Base-by-base conservation (phyloP, 1,139 yeast genomes). In the Pichia sp. region DNA sequence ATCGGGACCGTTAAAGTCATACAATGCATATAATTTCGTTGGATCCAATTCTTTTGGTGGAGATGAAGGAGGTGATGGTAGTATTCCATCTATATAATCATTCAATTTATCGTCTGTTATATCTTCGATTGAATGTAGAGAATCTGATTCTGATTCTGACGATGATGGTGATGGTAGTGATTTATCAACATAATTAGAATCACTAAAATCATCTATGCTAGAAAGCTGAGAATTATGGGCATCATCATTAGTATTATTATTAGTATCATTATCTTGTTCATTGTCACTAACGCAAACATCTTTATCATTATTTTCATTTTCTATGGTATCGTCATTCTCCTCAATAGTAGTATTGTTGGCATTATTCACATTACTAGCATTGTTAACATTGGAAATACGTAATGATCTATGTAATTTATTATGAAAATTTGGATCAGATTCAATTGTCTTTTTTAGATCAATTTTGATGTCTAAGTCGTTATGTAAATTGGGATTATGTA, bases 1-100 rank as follows among this genome's bases (percentile, higher is more conserved):
- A 63, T 91, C 97, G 5, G 96, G 95, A 0, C 98, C 99, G 42
- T 77, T 77, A 62, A 93, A 91, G 52, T 91, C 90, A 62, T 86
- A 88, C 41, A 91, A 71, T 0, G 97, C 97, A 65, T 90, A 91
- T 43, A 91, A 73, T 64, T 86, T 85, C 53, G 79, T 86, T 8
- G 96, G 96, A 64, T 88, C 93, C 53, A 91, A 71, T 60, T 89
- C 96, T 52, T 81, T 79, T 31, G 95, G 93, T 1, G 95, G 95
- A 11, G 88, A 82, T 31, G 90, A 70, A 1, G 96, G 95, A 3
- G 90, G 84, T 34, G 84, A 81, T 1, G 83, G 82, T 36, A 76
- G 63, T 53, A 70, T 55, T 16, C 56, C 64, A 13, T 61, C 60
- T 6, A 58, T 53, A 43, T 59, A 62, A 44, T 67, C 70, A 43